Conservation (phyloP, 2,329 filamentous ascomycete genomes). For the Pleurostoma richardsiae region DNA sequence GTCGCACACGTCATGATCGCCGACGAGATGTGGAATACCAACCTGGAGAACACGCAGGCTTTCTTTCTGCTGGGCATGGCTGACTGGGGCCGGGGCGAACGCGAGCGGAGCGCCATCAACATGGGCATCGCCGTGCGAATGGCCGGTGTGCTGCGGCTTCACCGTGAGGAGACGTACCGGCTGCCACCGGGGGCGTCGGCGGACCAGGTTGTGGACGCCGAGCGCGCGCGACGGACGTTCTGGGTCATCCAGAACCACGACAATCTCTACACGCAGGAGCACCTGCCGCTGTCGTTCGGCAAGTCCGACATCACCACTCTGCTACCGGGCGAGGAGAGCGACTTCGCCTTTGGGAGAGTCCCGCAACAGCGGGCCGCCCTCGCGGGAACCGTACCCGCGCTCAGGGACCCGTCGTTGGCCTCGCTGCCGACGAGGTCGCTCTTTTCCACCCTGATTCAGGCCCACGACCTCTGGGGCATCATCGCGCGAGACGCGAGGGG, state of each 20-base stretch:
- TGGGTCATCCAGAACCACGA: slow-evolving; percentile 31
- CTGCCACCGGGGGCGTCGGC: slow-evolving; percentile 15
- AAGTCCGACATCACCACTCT: slow-evolving; percentile 26
- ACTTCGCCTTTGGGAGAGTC: slow-evolving; percentile 27
- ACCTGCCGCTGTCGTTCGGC: slow-evolving; percentile 24
- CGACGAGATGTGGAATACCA: slow-evolving; percentile 20
- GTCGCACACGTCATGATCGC: slow-evolving; percentile 15
- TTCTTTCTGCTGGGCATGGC: slow-evolving; percentile 26
- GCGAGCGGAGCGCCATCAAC: slow-evolving; percentile 22
- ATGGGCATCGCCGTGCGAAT: slow-evolving; percentile 31
- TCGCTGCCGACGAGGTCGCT: slow-evolving; percentile 20
- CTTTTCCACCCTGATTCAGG: slow-evolving; percentile 30
- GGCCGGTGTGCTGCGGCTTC: slow-evolving; percentile 26
- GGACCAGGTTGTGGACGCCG: slow-evolving; percentile 22
- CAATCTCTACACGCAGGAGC: slow-evolving; percentile 28
- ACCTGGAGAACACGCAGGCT: slow-evolving; percentile 20
- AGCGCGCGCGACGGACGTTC: slow-evolving; percentile 27
- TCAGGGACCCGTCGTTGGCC: slow-evolving; percentile 16
- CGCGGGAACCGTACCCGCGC: slow-evolving; percentile 21
- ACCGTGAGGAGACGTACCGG: slow-evolving; percentile 28
- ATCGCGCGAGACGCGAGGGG: slow-evolving; percentile 14
- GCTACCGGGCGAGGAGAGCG: slow-evolving; percentile 27
- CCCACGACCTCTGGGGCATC: slow-evolving; percentile 29
- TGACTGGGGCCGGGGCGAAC: slow-evolving; percentile 26
- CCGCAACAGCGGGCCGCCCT: slow-evolving; percentile 23